Evolutionary conservation across 495 filamentous ascomycete genomes (phyloP), one percentile per base, ranked within the genome.

Genomic region (Hypoxylon crocopeplum): DNA sequence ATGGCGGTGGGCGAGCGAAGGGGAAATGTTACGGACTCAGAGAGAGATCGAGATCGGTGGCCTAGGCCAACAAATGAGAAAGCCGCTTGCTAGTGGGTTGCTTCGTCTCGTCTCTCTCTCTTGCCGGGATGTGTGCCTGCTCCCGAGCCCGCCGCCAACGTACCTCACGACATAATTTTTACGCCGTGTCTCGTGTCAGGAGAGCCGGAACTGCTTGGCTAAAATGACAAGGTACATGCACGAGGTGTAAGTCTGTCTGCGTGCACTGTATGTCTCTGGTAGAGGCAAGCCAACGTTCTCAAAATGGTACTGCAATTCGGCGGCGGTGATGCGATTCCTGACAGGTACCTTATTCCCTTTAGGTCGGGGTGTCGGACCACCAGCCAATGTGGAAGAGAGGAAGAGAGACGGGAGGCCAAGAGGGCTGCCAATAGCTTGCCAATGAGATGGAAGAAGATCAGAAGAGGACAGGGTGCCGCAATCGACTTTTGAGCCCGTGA

Each of bases 401-500:
- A 25, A 49, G 46, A 41, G 47, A 51, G 55, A n/a, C n/a, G n/a
- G 50, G 55, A 40, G 59, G 55, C 55, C 55, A 64, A 64, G 58
- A 55, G 55, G 55, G 61, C 49, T 50, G 25, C 21, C 49, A 53
- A 29, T 55, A 40, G 45, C 24, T 41, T 20, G 17, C 61, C 61
- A 64, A 64, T 66, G 36, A 61, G 56, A 62, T 56, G 8, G 7
- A 12, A 61, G 40, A 19, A 57, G 24, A 38, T 48, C 32, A 20
- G 25, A 44, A 49, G 27, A 48, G 38, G 41, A 49, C 40, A 63
- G 68, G 68, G 60, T 68, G 45, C 48, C 54, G 60, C 68, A 67
- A 70, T 70, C 68, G 68, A 65, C 50, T 48, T 57, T 68, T 68
- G 46, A 63, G 65, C 58, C 65, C 57, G 58, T 58, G 65, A 70